Evolutionary conservation across 768 basidiomycete genomes (phyloP), one percentile per base, ranked within the genome.

Genomic region (Russula ochroleuca): DNA sequence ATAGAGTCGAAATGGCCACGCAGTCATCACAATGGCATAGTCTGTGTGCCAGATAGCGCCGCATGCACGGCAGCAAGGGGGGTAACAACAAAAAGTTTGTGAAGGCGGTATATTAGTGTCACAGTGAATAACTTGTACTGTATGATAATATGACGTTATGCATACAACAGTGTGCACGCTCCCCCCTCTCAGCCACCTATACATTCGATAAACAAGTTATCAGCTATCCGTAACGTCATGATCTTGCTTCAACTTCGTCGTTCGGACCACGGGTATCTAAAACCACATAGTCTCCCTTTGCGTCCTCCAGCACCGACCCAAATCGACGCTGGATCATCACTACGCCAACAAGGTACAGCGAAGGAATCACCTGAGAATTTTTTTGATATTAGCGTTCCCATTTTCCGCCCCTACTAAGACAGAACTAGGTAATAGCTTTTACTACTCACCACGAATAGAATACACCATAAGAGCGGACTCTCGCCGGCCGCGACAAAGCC

Each of bases 371-470:
- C 63, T 64, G 23, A 23, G 35, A 8, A 35, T 8, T 35, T 35
- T 35, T 10, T 35, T 35, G 8, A 5, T 40, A 43, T 59, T 49
- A 48, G 33, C n/a, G 6, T 31, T 41, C 40, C 9, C n/a, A 10
- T 15, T 45, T 5, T 5, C 21, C n/a, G n/a, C n/a, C n/a, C n/a
- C n/a, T n/a, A n/a, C n/a, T n/a, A 9, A 6, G 28, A 28, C 5
- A 5, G 35, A 35, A 35, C 6, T 35, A 6, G 35, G 35, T 6
- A 10, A 35, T 35, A 17, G 8, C 14, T 23, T 23, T 17, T 28
- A 28, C 15, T 49, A 8, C 63, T 59, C 47, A 64, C 63, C 14
- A 60, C 35, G 40, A 64, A 47, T 2, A 56, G 40, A 23, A 40
- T 31, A 17, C 47, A 40, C 40, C 63, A 64, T 11, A 33, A 25